These are phyloP conservation scores for Psidium guajava DNA, from an alignment of 345 rosid species.

Conservation along the genomic window DNA sequence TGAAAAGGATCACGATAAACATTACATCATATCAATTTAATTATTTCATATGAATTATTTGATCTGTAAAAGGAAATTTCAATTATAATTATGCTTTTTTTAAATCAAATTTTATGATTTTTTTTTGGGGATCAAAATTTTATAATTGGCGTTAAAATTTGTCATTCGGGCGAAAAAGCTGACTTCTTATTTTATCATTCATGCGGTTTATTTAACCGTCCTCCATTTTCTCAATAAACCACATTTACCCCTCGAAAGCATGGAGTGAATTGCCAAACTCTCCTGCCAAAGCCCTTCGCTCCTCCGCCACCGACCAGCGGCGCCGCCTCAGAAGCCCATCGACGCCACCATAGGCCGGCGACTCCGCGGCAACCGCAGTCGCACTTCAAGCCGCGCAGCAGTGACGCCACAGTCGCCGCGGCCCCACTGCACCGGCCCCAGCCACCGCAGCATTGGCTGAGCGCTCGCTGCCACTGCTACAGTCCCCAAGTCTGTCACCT, in stretches of 20 bases:
- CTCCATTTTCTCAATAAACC: neutral
- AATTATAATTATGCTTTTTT: no score
- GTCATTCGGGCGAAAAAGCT: neutral
- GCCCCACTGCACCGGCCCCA: neutral
- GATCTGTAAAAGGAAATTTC: neutral
- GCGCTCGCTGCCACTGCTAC: neutral
- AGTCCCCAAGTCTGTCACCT: neutral
- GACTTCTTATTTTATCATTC: neutral
- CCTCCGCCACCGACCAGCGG: neutral
- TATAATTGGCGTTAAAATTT: neutral
- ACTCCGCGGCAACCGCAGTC: neutral
- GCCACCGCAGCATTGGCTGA: neutral
- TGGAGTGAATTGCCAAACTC: neutral
- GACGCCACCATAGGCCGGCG: neutral
- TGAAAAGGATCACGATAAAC: neutral
- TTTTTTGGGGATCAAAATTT: no score
- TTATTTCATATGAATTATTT: neutral
- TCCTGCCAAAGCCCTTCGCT: neutral
- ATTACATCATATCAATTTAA: neutral
- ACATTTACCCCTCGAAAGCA: neutral
- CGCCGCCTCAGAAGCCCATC: neutral
- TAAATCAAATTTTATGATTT: no score
- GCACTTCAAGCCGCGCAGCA: neutral
- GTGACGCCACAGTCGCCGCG: neutral
- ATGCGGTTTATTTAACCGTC: neutral